Percentiles rank a stretch among this genome's conserved stretches.
These are phyloP conservation scores for Morella rubra DNA, from an alignment of 306 rosid species.

Conservation along the genomic window DNA sequence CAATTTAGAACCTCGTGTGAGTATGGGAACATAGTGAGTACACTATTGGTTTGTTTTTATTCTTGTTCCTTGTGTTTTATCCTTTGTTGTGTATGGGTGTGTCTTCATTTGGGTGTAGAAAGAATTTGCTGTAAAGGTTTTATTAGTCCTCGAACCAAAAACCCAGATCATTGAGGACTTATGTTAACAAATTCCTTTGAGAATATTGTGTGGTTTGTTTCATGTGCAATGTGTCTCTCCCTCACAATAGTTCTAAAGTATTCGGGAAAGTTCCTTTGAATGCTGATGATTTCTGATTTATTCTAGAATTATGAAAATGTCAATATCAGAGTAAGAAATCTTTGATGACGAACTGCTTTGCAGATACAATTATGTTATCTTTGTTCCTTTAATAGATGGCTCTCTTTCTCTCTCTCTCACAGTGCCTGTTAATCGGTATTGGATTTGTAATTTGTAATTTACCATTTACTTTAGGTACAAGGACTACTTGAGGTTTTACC, in stretches of 20 bases:
- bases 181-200: conserved; percentile 14
- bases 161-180: conserved; percentile 12
- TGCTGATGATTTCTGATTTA: neutral
- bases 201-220: neutral
- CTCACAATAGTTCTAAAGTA: neutral
- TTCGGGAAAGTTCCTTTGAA: neutral
- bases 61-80: conserved; percentile 1
- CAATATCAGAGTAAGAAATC: neutral
- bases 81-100: neutral
- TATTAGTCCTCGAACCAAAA: conserved; percentile 14
- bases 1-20: conserved; percentile 97
- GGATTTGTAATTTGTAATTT: neutral
- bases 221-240: conserved; percentile 1
- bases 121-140: conserved; percentile 19
- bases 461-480: conserved; percentile 59
- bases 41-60: conserved; percentile 20
- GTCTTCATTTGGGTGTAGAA: conserved; percentile 5
- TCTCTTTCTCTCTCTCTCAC: neutral
- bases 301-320: neutral
- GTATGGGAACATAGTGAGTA: conserved; percentile 80
- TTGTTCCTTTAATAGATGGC: neutral
- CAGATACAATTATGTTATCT: conserved; percentile 5
- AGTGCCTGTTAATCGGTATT: neutral
- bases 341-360: neutral
- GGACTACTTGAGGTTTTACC: conserved; percentile 86